Evolutionary conservation across 2,329 filamentous ascomycete species (phyloP).

Genomic region (Apiospora marii): DNA sequence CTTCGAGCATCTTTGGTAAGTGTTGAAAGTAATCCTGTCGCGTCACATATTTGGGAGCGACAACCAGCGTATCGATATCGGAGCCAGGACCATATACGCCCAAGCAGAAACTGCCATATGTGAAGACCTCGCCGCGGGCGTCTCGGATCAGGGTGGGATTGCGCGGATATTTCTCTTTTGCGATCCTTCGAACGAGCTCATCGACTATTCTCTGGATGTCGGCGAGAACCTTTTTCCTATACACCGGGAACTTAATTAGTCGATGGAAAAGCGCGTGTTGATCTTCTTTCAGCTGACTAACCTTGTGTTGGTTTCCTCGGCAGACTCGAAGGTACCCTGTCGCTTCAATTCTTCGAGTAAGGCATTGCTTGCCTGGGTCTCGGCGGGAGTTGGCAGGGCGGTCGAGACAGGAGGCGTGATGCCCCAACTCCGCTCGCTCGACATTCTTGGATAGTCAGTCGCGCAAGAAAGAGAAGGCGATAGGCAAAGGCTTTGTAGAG

Average conservation of each 20-base stretch:
- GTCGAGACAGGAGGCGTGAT: slow-evolving; percentile 86
- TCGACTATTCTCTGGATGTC: slow-evolving; percentile 82
- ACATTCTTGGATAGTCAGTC: slow-evolving; percentile 30
- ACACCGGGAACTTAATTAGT: neutral
- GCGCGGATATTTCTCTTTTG: slow-evolving; percentile 73
- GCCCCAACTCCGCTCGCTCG: slow-evolving; percentile 55
- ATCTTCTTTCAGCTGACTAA: slow-evolving; percentile 44
- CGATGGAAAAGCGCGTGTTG: slow-evolving; percentile 26
- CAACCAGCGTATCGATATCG: slow-evolving; percentile 96
- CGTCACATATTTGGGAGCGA: slow-evolving; percentile 87
- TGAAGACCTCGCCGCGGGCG: slow-evolving; percentile 91
- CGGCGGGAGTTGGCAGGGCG: slow-evolving; percentile 76
- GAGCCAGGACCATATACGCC: slow-evolving; percentile 95
- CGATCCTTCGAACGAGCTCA: slow-evolving; percentile 87
- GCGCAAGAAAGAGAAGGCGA: neutral
- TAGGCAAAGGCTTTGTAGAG: neutral
- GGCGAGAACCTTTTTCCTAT: slow-evolving; percentile 74
- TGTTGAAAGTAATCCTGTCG: slow-evolving; percentile 91
- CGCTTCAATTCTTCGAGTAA: slow-evolving; percentile 84
- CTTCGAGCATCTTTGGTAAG: slow-evolving; percentile 81
- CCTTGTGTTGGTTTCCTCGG: slow-evolving; percentile 85
- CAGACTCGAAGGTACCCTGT: slow-evolving; percentile 91
- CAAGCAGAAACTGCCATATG: slow-evolving; percentile 93
- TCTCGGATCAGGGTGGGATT: slow-evolving; percentile 81
- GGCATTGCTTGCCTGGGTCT: slow-evolving; percentile 78